Base-by-base conservation (phyloP, 148 eudicot species). In the Amaranthus hypochondriacus region DNA sequence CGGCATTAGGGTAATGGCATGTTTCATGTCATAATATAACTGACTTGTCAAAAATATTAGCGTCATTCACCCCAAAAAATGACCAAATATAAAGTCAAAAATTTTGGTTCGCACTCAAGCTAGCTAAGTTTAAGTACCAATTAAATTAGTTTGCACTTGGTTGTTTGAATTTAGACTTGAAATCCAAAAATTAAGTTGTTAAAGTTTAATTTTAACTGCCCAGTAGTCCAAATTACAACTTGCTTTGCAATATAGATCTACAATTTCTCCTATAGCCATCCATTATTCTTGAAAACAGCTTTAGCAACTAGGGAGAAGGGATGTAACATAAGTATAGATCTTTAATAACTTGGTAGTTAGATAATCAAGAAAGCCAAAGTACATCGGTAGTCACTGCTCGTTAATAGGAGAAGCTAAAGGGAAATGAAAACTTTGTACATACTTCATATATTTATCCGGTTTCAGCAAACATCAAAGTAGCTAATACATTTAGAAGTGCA, bases 341-440 rank as follows among this genome's bases (percentile, higher is more conserved):
- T 61, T 28, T 28, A 28, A 48, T 15, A 56, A 28, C 9, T 60
- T 15, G 14, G 9, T 7, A 39, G 11, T 42, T 7, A 10, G 12
- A 80, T 52, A 72, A 62, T 51, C 10, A 14, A 68, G 49, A 66
- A 69, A 15, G 9, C 7, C 39, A 64, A 62, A n/a, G 14, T 13
- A 71, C 8, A 0, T 21, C 39, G 28, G 57, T 6, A 9, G 8
- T 56, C 4, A n/a, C n/a, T 39, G 44, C 55, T 48, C 21, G 11
- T 57, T 48, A 62, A 48, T 39, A 56, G 39, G 28, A 57, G 56
- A 73, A 62, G 47, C 43, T 60, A 48, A 49, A 48, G n/a, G 54
- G 7, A 58, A 21, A 74, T 15, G 42, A 54, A 63, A 2, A 48
- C 1, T 56, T 3, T n/a, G 10, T 5, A 15, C 44, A n/a, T 47